These are phyloP conservation scores for Acanthamoeba culbertsoni DNA, from an alignment of 208 protist genomes.

Conservation along the genomic window DNA sequence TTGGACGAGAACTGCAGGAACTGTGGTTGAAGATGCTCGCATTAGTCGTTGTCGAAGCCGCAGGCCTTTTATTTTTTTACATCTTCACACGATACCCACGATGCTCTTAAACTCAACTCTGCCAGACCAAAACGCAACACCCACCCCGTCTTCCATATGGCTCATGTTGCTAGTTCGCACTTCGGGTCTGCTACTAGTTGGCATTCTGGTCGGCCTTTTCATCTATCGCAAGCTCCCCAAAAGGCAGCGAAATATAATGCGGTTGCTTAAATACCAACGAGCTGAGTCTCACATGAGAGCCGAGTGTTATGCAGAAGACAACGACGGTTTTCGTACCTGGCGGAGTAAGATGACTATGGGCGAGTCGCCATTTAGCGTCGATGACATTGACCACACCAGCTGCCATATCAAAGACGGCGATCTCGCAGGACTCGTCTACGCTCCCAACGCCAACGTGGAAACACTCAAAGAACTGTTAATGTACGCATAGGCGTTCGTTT, in stretches of 20 bases:
- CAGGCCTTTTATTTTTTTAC: too few relatives aligned
- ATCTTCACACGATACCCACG: too few relatives aligned
- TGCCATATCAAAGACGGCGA: neutral
- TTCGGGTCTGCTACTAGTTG: neutral
- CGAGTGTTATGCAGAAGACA: neutral
- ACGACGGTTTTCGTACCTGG: neutral
- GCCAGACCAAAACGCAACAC: too few relatives aligned
- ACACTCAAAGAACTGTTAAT: neutral
- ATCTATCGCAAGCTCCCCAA: neutral
- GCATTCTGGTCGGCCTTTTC: neutral
- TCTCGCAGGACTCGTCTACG: neutral
- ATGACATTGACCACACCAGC: neutral
- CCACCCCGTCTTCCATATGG: neutral
- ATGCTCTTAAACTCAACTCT: too few relatives aligned
- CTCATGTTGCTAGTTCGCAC: neutral
- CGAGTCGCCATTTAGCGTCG: neutral
- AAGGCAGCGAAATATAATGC: neutral
- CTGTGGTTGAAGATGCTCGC: too few relatives aligned
- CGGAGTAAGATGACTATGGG: too few relatives aligned
- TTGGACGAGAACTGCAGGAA: too few relatives aligned
- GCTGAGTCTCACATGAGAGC: neutral
- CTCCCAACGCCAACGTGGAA: neutral
- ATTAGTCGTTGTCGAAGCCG: too few relatives aligned
- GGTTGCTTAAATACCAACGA: neutral
- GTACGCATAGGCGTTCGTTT: neutral